Evolutionary conservation across 2,329 filamentous ascomycete species (phyloP).

Genomic region (Fusarium pseudoanthophilum): DNA sequence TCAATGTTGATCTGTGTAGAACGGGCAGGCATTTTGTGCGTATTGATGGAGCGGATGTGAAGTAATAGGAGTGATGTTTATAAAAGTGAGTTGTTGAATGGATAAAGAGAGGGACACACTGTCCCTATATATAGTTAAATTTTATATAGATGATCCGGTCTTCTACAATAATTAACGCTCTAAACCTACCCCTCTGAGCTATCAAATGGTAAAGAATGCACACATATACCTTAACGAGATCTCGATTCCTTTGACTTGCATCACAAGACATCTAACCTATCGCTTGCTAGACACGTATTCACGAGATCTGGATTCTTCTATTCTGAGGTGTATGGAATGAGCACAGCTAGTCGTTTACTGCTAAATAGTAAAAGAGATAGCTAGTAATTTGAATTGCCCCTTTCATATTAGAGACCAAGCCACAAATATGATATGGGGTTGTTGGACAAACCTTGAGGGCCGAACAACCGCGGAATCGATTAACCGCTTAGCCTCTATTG

Average conservation of each 20-base stretch:
- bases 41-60: neutral
- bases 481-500: too few relatives aligned
- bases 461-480: neutral
- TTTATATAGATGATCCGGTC: accelerated
- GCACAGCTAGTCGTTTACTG: neutral
- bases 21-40: neutral
- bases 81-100: neutral
- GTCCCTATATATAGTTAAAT: neutral
- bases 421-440: neutral
- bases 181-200: accelerated
- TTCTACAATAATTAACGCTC: accelerated
- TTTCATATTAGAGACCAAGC: accelerated
- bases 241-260: neutral
- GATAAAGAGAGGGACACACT: accelerated
- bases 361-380: accelerated
- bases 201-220: neutral
- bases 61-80: neutral
- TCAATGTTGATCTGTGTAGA: neutral
- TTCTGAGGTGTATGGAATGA: neutral
- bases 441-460: neutral
- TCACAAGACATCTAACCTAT: neutral
- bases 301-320: too few relatives aligned
- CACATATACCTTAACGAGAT: accelerated
- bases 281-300: accelerated
- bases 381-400: neutral